Percentiles rank a stretch among this genome's conserved stretches.
phyloP scores from a whole-genome alignment of 1,284 basidiomycete genomes.

The Tylopilus sp. region DNA sequence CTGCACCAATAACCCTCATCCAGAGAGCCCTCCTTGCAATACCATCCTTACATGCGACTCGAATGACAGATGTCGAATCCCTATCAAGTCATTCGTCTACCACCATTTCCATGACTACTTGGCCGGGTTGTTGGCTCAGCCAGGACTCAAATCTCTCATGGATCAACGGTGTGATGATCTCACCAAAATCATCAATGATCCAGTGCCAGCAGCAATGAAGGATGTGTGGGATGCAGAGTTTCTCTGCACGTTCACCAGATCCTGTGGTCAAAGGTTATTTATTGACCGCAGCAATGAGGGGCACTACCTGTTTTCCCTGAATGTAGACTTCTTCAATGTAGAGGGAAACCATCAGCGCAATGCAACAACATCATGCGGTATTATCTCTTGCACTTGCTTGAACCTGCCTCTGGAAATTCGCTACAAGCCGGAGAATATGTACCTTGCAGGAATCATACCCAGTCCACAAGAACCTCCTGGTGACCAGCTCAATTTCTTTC shows the following conservation, averaged over 20 bases:
- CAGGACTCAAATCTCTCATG: not conserved
- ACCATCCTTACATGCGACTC: not conserved
- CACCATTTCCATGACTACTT: not conserved
- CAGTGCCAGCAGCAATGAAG: not conserved
- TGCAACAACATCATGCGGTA: not conserved
- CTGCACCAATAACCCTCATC: not conserved
- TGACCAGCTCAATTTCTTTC: conserved; percentile 30
- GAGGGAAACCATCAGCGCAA: not conserved
- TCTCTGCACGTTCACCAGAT: not conserved
- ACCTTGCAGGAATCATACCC: conserved; percentile 31
- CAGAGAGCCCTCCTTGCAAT: not conserved
- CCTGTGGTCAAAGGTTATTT: not conserved
- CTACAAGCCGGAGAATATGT: conserved; percentile 34
- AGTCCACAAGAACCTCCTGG: conserved; percentile 21
- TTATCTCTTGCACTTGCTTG: not conserved
- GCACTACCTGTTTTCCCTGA: not conserved
- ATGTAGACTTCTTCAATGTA: not conserved
- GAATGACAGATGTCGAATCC: not conserved
- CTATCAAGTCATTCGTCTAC: not conserved
- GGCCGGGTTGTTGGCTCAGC: not conserved
- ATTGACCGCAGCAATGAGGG: not conserved
- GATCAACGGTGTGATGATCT: not conserved
- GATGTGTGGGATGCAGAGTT: not conserved
- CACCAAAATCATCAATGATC: not conserved
- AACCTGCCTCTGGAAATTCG: conserved; percentile 2